phyloP scores from a whole-genome alignment of 768 basidiomycete genomes.

The Boletus patriciae region DNA sequence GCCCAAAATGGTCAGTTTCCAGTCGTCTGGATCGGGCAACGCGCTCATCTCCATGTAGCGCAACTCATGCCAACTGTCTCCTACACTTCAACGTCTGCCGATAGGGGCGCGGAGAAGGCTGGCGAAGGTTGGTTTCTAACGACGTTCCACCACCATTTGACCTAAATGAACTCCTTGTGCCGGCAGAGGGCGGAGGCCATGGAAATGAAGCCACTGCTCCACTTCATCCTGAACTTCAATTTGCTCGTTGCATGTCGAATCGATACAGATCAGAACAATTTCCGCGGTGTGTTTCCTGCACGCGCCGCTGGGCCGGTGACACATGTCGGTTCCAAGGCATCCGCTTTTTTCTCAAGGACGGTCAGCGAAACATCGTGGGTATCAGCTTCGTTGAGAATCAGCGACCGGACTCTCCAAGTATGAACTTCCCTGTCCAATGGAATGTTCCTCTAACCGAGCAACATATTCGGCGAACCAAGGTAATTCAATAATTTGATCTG shows the following conservation, averaged over 20 bases:
- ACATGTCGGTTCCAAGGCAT: constrained; percentile 88
- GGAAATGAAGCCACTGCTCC: constrained; percentile 32
- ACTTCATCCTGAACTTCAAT: constrained; percentile 67
- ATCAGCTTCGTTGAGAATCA: constrained; percentile 70
- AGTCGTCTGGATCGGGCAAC: constrained; percentile 10
- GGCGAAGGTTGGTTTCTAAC: constrained; percentile 35
- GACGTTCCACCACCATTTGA: constrained; percentile 1
- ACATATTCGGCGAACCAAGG: constrained; percentile 64
- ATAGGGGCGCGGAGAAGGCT: constrained; percentile 49
- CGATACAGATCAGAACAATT: constrained; percentile 71
- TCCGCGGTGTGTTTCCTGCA: constrained; percentile 81
- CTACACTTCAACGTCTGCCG: constrained; percentile 37
- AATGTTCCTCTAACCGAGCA: constrained; percentile 52
- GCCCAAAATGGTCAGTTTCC: constrained; percentile 57
- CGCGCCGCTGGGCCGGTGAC: constrained; percentile 84
- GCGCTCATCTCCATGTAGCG: constrained; percentile 33
- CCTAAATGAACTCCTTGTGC: constrained; percentile 24
- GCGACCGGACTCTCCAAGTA: constrained; percentile 53
- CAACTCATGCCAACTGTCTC: constrained; percentile 48
- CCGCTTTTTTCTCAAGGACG: constrained; percentile 70
- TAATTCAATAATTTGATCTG: constrained; percentile 25
- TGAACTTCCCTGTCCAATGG: constrained; percentile 67
- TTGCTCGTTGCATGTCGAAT: constrained; percentile 82
- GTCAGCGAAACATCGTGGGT: constrained; percentile 56
- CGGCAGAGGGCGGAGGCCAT: constrained; percentile 31